Conservation (phyloP, 1,284 basidiomycete genomes). For the Gymnopus androsaceus region DNA sequence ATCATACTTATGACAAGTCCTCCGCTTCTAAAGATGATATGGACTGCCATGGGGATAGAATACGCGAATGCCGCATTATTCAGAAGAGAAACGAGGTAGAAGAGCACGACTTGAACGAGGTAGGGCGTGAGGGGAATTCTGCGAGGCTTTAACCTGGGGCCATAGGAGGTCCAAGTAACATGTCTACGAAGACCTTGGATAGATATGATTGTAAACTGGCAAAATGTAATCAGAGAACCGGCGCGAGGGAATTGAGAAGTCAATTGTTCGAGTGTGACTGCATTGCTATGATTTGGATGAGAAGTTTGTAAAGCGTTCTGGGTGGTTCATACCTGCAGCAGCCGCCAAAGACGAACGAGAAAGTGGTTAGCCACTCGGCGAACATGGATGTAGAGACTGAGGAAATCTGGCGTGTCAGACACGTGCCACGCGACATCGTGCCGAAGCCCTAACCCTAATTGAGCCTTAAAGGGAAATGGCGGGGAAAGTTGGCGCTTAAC, state of each 20-base stretch:
- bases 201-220: slow-evolving; percentile 80
- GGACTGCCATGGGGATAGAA: slow-evolving; percentile 86
- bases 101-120: slow-evolving; percentile 80
- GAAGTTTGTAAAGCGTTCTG: neutral
- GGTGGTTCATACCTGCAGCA: slow-evolving; percentile 65
- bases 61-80: slow-evolving; percentile 93
- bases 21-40: slow-evolving; percentile 93
- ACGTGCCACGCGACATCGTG: neutral
- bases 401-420: neutral
- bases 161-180: slow-evolving; percentile 44
- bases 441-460: slow-evolving; percentile 6
- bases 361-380: slow-evolving; percentile 59
- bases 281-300: slow-evolving; percentile 53
- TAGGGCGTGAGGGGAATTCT: slow-evolving; percentile 78
- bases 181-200: slow-evolving; percentile 67
- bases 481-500: neutral
- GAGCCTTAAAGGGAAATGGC: slow-evolving; percentile 1
- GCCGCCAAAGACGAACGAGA: slow-evolving; percentile 76
- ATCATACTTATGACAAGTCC: slow-evolving; percentile 84
- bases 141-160: slow-evolving; percentile 57
- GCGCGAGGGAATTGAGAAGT: slow-evolving; percentile 62
- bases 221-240: slow-evolving; percentile 83
- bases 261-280: slow-evolving; percentile 68
- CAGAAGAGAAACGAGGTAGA: slow-evolving; percentile 79
- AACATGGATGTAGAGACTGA: slow-evolving; percentile 14